Evolutionary conservation across 805 yeast species (phyloP), one percentile per base, ranked within the genome.

Genomic region (Suhomyces emberorum): DNA sequence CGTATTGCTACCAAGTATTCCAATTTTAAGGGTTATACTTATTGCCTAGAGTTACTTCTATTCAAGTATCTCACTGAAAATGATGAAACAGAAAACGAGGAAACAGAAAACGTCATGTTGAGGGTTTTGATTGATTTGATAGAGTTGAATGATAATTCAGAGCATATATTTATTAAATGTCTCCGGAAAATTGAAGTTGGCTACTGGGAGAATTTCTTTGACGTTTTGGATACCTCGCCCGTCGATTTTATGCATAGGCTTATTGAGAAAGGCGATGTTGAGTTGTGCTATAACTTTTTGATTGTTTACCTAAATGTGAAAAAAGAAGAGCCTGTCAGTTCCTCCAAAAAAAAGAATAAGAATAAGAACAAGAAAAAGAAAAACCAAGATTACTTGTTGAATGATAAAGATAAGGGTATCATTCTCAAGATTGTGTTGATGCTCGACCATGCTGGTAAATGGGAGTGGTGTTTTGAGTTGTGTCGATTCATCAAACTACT

Each of bases 101-200:
- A 25, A 19, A 4, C 55, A 20, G 9, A 9, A 7, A 7, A 7
- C 7, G 22, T 20, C 7, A 10, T 61, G 35, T 56, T 65, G 30
- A 47, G 41, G 8, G 50, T 54, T 28, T 44, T 66, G 23, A 44
- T 53, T 8, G 54, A 55, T 32, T 47, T 67, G 37, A 63, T 63
- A 14, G 42, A 44, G 7, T 50, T 61, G 52, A 58, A 39, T 15
- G 52, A 51, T 21, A 55, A 57, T 37, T 49, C 59, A 60, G 63
- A 59, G 16, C 49, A 51, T 4, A 65, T 76, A n/a, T 69, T 67
- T 36, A 61, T 76, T 30, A 75, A 72, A 41, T 77, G 82, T 46
- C 72, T 81, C 22, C 58, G 84, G 21, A 78, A 78, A 42, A 77
- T 77, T 11, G 84, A 78, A 47, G 65, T 72, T 32, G 67, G 63